phyloP scores from a whole-genome alignment of 2,329 filamentous ascomycete genomes.

The Hymenoscyphus repandus region DNA sequence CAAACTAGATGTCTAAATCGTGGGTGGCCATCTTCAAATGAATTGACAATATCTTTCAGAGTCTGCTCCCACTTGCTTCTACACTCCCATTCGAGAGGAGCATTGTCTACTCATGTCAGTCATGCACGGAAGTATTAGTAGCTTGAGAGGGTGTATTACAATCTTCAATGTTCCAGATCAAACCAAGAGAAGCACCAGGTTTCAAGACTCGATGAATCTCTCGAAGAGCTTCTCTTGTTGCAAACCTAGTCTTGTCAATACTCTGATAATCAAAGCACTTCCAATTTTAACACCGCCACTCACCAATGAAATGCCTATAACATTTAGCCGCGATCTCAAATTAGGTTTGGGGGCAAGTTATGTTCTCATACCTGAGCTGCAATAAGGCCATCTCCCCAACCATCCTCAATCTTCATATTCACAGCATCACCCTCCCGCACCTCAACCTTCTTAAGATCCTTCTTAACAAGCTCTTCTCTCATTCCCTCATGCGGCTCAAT shows the following conservation, averaged over 20 bases:
- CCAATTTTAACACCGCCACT: neutral
- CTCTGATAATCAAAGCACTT: neutral
- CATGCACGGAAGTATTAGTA: neutral
- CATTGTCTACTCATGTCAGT: conserved; percentile 49
- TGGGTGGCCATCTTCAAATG: conserved; percentile 51
- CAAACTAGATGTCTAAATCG: conserved; percentile 63
- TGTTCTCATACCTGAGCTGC: conserved; percentile 10
- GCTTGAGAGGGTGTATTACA: conserved; percentile 44
- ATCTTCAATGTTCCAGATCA: conserved; percentile 72
- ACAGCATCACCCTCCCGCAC: conserved; percentile 54
- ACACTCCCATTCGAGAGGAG: conserved; percentile 49
- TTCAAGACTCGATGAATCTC: conserved; percentile 65
- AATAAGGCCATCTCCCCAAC: conserved; percentile 59
- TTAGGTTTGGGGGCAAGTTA: neutral
- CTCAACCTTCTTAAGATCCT: conserved; percentile 42
- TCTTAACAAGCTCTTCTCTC: conserved; percentile 54
- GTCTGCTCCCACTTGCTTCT: conserved; percentile 56
- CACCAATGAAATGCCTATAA: conserved; percentile 43
- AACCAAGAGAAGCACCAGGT: conserved; percentile 53
- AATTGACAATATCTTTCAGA: conserved; percentile 54
- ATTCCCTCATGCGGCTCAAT: conserved; percentile 64
- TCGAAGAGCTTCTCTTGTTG: conserved; percentile 52
- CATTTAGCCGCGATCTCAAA: conserved; percentile 4
- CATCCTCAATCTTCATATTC: conserved; percentile 48
- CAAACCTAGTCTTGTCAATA: conserved; percentile 52